phyloP scores from a whole-genome alignment of 148 eudicot species.

The Rhododendron griersonianum region DNA sequence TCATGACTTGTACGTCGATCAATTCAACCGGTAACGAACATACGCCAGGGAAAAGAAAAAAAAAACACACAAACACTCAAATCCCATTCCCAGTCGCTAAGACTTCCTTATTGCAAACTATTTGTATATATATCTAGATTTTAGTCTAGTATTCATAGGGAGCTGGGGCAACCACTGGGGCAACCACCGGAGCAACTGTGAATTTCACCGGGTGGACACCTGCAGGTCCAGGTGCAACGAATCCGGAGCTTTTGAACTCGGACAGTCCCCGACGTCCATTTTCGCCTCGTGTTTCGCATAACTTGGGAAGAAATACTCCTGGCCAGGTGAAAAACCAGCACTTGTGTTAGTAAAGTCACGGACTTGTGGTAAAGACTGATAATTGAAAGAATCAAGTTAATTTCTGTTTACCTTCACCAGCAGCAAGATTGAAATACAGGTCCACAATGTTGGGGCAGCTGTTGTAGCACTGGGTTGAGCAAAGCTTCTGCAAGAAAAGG shows the following conservation, averaged over 20 bases:
- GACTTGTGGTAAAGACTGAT: neutral
- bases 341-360: neutral
- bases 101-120: neutral
- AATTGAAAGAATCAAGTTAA: neutral
- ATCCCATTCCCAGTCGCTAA: neutral
- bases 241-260: conserved; percentile 53
- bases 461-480: too few relatives aligned
- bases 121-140: too few relatives aligned
- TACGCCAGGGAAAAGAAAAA: neutral
- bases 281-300: conserved; percentile 35
- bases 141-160: neutral
- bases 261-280: conserved; percentile 45
- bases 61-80: neutral
- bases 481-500: too few relatives aligned
- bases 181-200: neutral
- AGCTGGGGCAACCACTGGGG: neutral
- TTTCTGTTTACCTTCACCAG: conserved; percentile 55
- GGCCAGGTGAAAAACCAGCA: neutral
- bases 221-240: conserved; percentile 28
- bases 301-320: conserved; percentile 66
- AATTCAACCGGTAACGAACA: neutral
- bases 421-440: conserved; percentile 41
- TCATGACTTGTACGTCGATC: neutral
- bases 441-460: too few relatives aligned
- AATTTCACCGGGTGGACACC: neutral